phyloP scores from a whole-genome alignment of 2,329 filamentous ascomycete genomes.

The Thermomyces lanuginosus region DNA sequence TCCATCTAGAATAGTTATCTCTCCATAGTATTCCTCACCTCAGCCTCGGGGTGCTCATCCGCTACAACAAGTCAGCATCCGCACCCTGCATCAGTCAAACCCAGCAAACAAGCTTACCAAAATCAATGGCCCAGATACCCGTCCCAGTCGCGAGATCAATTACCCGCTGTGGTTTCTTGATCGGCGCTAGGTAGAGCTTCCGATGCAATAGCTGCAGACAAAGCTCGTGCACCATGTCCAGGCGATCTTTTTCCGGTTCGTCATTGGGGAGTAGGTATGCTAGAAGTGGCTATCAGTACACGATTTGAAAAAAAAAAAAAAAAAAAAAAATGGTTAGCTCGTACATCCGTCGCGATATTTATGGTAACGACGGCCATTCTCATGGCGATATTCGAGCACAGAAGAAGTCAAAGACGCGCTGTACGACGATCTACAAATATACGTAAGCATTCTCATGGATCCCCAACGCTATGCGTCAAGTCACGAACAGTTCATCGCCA shows the following conservation, averaged over 20 bases:
- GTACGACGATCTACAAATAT: too few relatives aligned
- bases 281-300: not conserved
- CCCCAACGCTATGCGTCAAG: too few relatives aligned
- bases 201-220: conserved; percentile 4
- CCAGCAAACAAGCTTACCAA: conserved; percentile 1
- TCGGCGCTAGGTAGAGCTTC: conserved; percentile 6
- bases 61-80: not conserved
- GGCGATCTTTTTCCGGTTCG: conserved; percentile 6
- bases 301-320: not conserved
- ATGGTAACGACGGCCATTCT: conserved; percentile 4
- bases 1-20: too few relatives aligned
- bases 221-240: conserved; percentile 8
- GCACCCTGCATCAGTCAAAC: not conserved
- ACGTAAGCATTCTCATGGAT: too few relatives aligned
- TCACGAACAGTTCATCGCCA: too few relatives aligned
- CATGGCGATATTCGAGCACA: conserved; percentile 1
- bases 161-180: conserved; percentile 4
- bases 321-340: too few relatives aligned
- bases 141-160: conserved; percentile 8
- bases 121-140: conserved; percentile 7
- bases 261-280: conserved; percentile 5
- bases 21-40: too few relatives aligned
- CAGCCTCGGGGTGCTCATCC: not conserved
- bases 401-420: conserved; percentile 2
- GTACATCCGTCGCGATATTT: conserved; percentile 4